phyloP scores from a whole-genome alignment of 208 protist species.

The Leptomonas seymouri region DNA sequence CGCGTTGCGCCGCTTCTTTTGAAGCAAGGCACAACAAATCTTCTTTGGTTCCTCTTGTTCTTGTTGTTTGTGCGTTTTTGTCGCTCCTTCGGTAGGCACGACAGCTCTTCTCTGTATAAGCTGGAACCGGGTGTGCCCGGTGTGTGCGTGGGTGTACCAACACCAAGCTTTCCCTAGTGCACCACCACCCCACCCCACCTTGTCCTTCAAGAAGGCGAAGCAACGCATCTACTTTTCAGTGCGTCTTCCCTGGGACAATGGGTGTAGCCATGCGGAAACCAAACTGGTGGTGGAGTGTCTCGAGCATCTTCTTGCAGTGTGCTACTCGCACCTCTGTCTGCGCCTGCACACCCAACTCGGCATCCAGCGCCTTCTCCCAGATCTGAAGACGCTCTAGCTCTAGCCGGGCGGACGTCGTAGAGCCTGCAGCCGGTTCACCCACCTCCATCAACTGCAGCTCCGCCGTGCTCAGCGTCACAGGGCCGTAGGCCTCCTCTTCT shows the following conservation, averaged over 20 bases:
- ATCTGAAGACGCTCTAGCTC: slow-evolving; percentile 47
- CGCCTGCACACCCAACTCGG: slow-evolving; percentile 10
- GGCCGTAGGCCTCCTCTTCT: slow-evolving; percentile 21
- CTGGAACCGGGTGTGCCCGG: too few species aligned
- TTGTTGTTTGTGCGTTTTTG: neutral
- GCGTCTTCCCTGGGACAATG: slow-evolving; percentile 1
- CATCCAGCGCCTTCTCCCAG: slow-evolving; percentile 16
- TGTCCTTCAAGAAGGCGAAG: neutral
- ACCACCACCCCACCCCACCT: too few species aligned
- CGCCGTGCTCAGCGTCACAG: slow-evolving; percentile 14
- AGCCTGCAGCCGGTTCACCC: slow-evolving; percentile 41
- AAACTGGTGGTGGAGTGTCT: slow-evolving; percentile 32
- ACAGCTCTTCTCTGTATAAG: too few species aligned
- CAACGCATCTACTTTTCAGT: neutral
- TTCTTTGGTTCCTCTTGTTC: too few species aligned
- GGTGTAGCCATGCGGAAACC: slow-evolving; percentile 36
- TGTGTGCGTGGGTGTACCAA: too few species aligned
- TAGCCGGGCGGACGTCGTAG: slow-evolving; percentile 70
- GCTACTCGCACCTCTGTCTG: slow-evolving; percentile 8
- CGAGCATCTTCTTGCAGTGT: slow-evolving; percentile 24
- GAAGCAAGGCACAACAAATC: too few species aligned
- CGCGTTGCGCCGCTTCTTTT: too few species aligned
- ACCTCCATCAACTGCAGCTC: slow-evolving; percentile 56
- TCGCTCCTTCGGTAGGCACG: neutral
- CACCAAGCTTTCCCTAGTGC: too few species aligned